These are phyloP conservation scores for Patellaria atrata DNA, from an alignment of 495 filamentous ascomycete species.

Conservation along the genomic window DNA sequence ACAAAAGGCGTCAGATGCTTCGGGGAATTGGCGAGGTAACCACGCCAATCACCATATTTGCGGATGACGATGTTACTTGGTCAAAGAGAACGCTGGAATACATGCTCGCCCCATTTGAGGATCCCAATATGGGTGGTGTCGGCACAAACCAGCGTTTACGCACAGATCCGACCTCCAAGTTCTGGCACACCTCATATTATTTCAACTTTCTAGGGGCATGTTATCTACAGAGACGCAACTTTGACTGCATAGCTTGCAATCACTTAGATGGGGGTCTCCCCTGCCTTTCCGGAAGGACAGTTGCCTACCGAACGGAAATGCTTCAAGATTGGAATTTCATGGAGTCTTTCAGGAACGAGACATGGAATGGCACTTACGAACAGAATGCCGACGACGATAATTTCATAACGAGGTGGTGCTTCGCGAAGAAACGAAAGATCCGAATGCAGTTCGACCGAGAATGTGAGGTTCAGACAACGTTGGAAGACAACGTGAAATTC, in stretches of 20 bases:
- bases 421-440: constrained; percentile 40
- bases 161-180: constrained; percentile 41
- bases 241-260: constrained; percentile 77
- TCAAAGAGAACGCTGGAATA: constrained; percentile 60
- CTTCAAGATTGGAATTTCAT: constrained; percentile 64
- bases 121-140: constrained; percentile 60
- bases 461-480: constrained; percentile 43
- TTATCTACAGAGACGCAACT: constrained; percentile 75
- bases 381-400: constrained; percentile 58
- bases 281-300: constrained; percentile 76
- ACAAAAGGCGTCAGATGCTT: constrained; percentile 77
- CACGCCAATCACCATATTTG: constrained; percentile 64
- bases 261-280: constrained; percentile 75
- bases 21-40: constrained; percentile 61
- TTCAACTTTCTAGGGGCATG: constrained; percentile 67
- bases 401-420: constrained; percentile 50
- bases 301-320: constrained; percentile 68
- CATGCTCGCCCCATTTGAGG: constrained; percentile 76
- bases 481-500: constrained; percentile 42
- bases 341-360: constrained; percentile 43
- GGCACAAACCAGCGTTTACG: constrained; percentile 71
- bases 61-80: constrained; percentile 82
- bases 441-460: constrained; percentile 46
- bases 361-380: constrained; percentile 36
- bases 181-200: no score